Evolutionary conservation across 345 rosid species (phyloP).

Genomic region (Anacardium occidentale): DNA sequence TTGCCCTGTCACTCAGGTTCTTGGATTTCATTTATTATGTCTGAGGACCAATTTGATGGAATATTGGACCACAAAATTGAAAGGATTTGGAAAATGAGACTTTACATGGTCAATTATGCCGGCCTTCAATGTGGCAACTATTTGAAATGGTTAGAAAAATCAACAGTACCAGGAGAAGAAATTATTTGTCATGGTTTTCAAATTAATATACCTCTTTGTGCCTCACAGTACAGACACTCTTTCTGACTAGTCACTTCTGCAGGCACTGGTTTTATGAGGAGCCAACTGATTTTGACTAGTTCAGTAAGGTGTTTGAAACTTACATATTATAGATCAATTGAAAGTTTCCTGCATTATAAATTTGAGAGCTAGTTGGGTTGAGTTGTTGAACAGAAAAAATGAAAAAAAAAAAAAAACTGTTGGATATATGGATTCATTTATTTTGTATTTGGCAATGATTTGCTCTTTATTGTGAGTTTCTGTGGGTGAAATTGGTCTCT

Average conservation of each 20-base stretch:
- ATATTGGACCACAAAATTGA: not conserved
- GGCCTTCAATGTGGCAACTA: not conserved
- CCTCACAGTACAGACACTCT: no score
- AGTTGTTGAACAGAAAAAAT: no score
- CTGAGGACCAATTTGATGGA: constrained; percentile 1
- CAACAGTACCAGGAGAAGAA: not conserved
- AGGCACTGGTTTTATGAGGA: no score
- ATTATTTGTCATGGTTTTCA: not conserved
- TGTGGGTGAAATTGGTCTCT: constrained; percentile 7
- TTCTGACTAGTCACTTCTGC: no score
- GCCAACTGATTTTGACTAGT: no score
- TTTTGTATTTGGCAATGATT: constrained; percentile 2
- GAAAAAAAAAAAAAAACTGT: not conserved
- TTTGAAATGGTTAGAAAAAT: not conserved
- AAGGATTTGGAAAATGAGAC: not conserved
- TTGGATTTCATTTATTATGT: constrained; percentile 6
- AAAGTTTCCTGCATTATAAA: no score
- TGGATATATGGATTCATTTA: not conserved
- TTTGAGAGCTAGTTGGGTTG: no score
- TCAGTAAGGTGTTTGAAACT: no score
- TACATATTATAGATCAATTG: no score
- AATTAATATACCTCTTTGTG: no score
- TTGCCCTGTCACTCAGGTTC: constrained; percentile 9
- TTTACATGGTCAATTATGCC: not conserved
- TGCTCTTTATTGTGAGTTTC: constrained; percentile 2